These are phyloP conservation scores for Bruguiera sexangula DNA, from an alignment of 345 rosid genomes.

Conservation along the genomic window DNA sequence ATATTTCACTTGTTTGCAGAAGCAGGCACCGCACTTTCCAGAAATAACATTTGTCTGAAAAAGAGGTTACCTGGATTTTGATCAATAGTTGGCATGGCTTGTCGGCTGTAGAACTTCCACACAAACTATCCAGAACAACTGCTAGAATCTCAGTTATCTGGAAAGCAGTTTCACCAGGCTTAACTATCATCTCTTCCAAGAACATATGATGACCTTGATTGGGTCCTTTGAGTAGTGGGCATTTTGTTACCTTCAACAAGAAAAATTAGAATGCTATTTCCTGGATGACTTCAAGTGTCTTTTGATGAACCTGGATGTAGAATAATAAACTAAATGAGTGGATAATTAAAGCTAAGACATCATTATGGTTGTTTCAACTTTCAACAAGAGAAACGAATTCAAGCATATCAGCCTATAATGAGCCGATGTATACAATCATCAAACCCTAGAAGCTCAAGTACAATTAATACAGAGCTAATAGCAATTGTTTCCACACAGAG, in stretches of 20 bases:
- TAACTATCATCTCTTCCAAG: background rate
- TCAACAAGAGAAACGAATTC: no score
- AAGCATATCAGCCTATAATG: no score
- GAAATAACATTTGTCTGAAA: background rate
- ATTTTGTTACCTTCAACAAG: slow-evolving; percentile 10
- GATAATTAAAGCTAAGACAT: background rate
- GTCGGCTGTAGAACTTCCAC: background rate
- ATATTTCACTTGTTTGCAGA: slow-evolving; percentile 1
- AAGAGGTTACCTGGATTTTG: background rate
- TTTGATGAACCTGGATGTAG: slow-evolving; percentile 68
- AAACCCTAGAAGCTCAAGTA: no score
- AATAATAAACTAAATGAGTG: slow-evolving; percentile 4
- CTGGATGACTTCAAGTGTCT: slow-evolving; percentile 77
- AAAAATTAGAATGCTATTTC: slow-evolving; percentile 67
- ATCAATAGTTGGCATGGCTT: background rate
- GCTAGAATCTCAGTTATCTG: background rate
- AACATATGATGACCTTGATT: background rate
- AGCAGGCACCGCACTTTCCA: background rate
- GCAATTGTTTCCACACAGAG: no score
- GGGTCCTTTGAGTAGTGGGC: background rate
- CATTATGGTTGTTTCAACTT: no score
- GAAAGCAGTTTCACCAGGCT: slow-evolving; percentile 4
- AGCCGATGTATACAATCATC: no score
- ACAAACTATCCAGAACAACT: background rate
- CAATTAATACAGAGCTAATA: no score